Evolutionary conservation across 441 rosid species (phyloP).

Genomic region (Euphorbia schlechtendalii): DNA sequence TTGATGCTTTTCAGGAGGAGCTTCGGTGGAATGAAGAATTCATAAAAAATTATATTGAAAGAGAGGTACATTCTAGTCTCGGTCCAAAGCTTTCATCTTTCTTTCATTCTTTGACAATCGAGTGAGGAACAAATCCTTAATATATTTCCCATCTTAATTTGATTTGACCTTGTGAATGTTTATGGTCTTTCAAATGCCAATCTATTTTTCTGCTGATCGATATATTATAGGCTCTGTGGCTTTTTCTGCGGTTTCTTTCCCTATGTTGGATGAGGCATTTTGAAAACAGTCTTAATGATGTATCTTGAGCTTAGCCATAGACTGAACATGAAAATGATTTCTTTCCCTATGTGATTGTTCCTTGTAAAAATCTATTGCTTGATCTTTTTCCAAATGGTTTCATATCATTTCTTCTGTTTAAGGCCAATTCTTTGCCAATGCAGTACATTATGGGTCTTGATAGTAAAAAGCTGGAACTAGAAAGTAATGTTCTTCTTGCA

Average conservation of each 20-base stretch:
- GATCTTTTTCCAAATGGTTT: background rate
- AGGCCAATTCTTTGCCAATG: slow-evolving; percentile 15
- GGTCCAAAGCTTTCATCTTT: slow-evolving; percentile 2
- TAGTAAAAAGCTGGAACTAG: slow-evolving; percentile 93
- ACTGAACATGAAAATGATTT: background rate
- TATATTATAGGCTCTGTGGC: slow-evolving; percentile 72
- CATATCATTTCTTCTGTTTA: background rate
- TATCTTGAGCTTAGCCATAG: background rate
- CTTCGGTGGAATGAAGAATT: slow-evolving; percentile 66
- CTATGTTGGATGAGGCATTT: slow-evolving; percentile 47
- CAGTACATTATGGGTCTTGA: slow-evolving; percentile 75
- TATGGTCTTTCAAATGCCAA: background rate
- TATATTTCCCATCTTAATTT: too few relatives aligned
- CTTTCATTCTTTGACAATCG: background rate
- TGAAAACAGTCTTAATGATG: slow-evolving; percentile 12
- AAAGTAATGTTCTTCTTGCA: slow-evolving; percentile 97
- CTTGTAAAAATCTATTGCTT: background rate
- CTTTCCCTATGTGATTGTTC: background rate
- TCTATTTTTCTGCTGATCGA: slow-evolving; percentile 1
- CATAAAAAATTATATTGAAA: slow-evolving; percentile 59
- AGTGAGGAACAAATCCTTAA: background rate
- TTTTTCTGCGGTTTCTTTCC: slow-evolving; percentile 76
- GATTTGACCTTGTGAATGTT: background rate
- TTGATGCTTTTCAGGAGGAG: slow-evolving; percentile 55
- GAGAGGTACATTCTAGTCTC: slow-evolving; percentile 51